These are phyloP conservation scores for Musa itinerans DNA, from an alignment of 176 grass and related monocot genomes.

Conservation along the genomic window DNA sequence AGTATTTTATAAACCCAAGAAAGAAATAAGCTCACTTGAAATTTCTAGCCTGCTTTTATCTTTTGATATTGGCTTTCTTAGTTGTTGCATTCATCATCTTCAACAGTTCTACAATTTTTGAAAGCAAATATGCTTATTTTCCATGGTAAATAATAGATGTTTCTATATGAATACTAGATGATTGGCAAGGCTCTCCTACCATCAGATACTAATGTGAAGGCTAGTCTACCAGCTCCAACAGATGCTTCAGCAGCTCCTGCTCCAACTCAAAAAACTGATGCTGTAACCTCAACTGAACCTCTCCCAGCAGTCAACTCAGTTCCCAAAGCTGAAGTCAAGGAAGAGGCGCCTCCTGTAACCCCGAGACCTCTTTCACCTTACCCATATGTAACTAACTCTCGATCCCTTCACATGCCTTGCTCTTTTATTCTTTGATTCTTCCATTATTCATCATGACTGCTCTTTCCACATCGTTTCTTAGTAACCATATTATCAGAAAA, in stretches of 20 bases:
- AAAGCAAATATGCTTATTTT: background rate
- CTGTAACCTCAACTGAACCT: conserved; percentile 23
- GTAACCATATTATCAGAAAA: too few relatives aligned
- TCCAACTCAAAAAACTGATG: conserved; percentile 14
- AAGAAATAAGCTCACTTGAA: background rate
- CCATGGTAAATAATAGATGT: background rate
- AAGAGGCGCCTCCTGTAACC: conserved; percentile 21
- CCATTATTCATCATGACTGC: background rate
- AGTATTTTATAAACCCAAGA: background rate
- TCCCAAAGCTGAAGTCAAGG: conserved; percentile 27
- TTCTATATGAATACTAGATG: conserved; percentile 37
- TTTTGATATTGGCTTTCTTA: background rate
- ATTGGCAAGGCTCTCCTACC: conserved; percentile 83
- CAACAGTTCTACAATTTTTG: too few relatives aligned
- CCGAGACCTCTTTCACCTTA: conserved; percentile 65
- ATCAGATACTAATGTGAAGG: conserved; percentile 31
- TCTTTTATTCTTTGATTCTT: background rate
- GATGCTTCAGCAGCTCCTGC: conserved; percentile 17
- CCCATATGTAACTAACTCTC: conserved; percentile 31
- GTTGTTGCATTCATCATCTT: too few relatives aligned
- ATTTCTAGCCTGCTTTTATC: too few relatives aligned
- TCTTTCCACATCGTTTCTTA: too few relatives aligned
- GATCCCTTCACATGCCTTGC: background rate
- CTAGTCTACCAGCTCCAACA: conserved; percentile 36
- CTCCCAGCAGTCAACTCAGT: conserved; percentile 23